These are phyloP conservation scores for Rhizophora mangle DNA, from an alignment of 345 rosid species.

Conservation along the genomic window DNA sequence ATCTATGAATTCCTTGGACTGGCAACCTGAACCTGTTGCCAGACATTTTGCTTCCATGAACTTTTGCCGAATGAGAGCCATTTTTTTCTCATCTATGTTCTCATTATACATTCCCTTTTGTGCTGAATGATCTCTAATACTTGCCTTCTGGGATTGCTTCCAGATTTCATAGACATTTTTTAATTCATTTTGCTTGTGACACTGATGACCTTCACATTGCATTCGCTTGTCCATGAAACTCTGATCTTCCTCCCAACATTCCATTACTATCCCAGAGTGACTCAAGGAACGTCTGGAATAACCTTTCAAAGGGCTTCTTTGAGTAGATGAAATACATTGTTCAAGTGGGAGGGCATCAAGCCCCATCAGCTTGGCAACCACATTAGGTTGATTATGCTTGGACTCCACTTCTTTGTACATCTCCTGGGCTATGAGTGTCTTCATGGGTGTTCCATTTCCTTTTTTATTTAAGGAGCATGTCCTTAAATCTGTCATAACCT, in stretches of 20 bases:
- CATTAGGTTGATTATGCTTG: constrained; percentile 55
- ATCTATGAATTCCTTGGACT: constrained; percentile 79
- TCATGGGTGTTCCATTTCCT: constrained; percentile 69
- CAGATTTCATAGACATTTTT: constrained; percentile 66
- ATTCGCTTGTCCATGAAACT: constrained; percentile 45
- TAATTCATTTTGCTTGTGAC: constrained; percentile 43
- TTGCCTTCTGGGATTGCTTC: constrained; percentile 50
- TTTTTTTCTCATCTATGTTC: constrained; percentile 39
- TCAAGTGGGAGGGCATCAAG: constrained; percentile 73
- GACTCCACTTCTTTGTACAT: constrained; percentile 70
- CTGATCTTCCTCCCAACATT: constrained; percentile 48
- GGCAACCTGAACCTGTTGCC: constrained; percentile 63
- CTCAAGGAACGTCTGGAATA: constrained; percentile 50
- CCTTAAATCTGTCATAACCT: constrained; percentile 53
- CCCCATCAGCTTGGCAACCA: constrained; percentile 98
- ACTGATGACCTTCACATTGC: constrained; percentile 28
- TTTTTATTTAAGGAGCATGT: constrained; percentile 60
- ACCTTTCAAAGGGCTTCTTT: constrained; percentile 51
- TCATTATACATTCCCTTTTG: constrained; percentile 41
- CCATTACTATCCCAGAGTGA: constrained; percentile 39
- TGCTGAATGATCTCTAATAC: constrained; percentile 44
- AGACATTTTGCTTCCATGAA: constrained; percentile 78
- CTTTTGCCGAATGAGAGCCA: constrained; percentile 80
- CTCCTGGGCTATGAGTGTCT: constrained; percentile 79
- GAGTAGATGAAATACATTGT: constrained; percentile 45